Percentiles rank a stretch among this genome's conserved stretches.
Evolutionary conservation across 208 protist species (phyloP).

Genomic region (Acanthamoeba lenticulata): DNA sequence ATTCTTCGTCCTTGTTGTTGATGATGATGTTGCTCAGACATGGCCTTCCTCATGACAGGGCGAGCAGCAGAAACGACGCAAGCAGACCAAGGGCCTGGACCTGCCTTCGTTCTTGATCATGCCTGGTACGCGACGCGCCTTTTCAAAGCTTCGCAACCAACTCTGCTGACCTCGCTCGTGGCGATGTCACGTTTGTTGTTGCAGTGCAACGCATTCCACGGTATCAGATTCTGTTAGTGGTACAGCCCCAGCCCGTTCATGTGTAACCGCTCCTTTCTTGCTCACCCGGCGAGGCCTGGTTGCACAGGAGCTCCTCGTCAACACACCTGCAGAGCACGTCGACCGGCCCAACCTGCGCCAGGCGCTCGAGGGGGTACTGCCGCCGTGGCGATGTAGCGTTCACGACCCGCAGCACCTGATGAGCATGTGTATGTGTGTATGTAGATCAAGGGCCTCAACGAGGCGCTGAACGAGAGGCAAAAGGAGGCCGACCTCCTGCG

Average conservation of each 20-base stretch:
- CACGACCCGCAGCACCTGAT: background rate
- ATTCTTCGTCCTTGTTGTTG: background rate
- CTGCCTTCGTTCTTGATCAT: background rate
- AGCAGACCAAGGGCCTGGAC: background rate
- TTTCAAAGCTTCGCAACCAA: background rate
- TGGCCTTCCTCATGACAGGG: background rate
- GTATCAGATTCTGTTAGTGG: background rate
- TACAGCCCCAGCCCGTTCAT: background rate
- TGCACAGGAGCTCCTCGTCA: background rate
- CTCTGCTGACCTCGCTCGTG: background rate
- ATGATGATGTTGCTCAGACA: too few species aligned
- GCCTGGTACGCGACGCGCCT: background rate
- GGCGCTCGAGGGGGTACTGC: background rate
- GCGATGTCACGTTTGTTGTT: background rate
- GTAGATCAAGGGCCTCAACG: background rate
- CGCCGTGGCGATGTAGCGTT: too few species aligned
- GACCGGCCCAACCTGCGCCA: background rate
- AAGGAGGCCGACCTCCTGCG: background rate
- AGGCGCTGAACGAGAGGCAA: background rate
- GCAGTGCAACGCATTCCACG: background rate
- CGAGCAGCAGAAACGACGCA: background rate
- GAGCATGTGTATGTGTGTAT: too few species aligned
- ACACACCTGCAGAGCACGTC: background rate
- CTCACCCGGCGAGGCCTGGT: too few species aligned
- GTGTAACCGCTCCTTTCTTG: too few species aligned